Conservation (phyloP, 768 basidiomycete genomes). For the Chlorophyllum brunneum region DNA sequence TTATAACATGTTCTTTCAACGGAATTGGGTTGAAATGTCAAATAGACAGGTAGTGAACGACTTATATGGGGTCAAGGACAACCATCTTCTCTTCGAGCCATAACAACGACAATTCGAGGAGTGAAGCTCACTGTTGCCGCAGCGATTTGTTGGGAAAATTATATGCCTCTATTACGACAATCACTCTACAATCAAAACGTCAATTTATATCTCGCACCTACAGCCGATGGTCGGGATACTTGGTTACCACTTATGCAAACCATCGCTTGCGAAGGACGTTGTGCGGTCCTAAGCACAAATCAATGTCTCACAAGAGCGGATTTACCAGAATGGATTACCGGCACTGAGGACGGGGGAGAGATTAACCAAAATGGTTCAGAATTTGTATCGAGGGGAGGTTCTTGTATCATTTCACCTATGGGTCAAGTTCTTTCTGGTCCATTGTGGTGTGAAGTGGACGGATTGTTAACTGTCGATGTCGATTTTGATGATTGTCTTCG, state of each 20-base stretch:
- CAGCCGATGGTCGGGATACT: conserved; percentile 52
- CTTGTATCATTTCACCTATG: conserved; percentile 54
- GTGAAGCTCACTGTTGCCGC: conserved; percentile 47
- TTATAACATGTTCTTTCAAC: too few relatives aligned
- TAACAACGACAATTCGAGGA: conserved; percentile 16
- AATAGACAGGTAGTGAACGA: conserved; percentile 51
- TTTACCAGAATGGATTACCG: conserved; percentile 44
- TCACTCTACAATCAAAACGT: conserved; percentile 58
- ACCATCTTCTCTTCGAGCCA: conserved; percentile 47
- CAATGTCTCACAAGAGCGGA: conserved; percentile 54
- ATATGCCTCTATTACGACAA: conserved; percentile 65
- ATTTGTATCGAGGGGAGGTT: conserved; percentile 59
- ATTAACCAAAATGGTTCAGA: conserved; percentile 34
- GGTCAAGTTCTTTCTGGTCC: conserved; percentile 61
- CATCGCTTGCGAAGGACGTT: conserved; percentile 65
- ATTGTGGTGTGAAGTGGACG: conserved; percentile 44
- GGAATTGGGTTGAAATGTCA: too few relatives aligned
- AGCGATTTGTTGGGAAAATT: conserved; percentile 67
- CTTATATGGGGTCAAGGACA: conserved; percentile 63
- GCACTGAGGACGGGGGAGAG: conserved; percentile 26
- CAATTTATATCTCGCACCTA: conserved; percentile 63
- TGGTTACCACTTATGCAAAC: conserved; percentile 61
- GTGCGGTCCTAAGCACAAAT: conserved; percentile 63
- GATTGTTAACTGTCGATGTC: conserved; percentile 49
- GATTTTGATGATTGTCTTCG: conserved; percentile 54